Base-by-base conservation (phyloP, 163 green algal genomes). In the Scenedesmus sp. region DNA sequence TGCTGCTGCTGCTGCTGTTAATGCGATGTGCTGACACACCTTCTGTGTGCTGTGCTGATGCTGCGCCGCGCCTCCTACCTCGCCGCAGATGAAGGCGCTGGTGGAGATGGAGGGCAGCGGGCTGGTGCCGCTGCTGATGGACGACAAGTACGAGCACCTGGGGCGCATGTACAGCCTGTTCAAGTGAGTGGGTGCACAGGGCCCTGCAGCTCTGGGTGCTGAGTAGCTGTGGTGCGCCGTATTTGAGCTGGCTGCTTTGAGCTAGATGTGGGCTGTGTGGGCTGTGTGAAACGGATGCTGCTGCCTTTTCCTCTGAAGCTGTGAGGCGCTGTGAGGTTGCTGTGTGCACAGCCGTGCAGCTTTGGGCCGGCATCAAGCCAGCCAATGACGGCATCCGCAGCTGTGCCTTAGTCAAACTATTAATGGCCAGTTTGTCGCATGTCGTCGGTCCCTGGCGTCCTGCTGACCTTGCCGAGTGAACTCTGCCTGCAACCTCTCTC, bases 71-170 rank as follows among this genome's bases (percentile, higher is more conserved):
- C 34, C 34, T 46, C 34, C 34, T 84, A 7, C 57, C 1, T 70
- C 46, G 7, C 4, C 79, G 20, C 95, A 98, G 97, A 97, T 98
- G 96, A 93, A 94, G 60, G 91, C 95, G 56, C 96, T 99, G 52
- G 96, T 98, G 56, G 96, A 98, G 88, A 99, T 99, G 98, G 97
- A 99, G 89, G 96, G 97, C 93, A 97, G 92, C 62, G 98, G 98
- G 13, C 92, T 99, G 86, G 94, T 99, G 54, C 83, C 95, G 12
- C 94, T 99, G 94, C 90, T 99, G 84, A 57, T 93, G 59, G 92
- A 96, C 57, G 96, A 98, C 93, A 96, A 97, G 87, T 97, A 97
- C 52, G 97, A 98, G 18, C 96, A 99, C 91, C 96, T 99, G 87
- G 77, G 15, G 4, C 96, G 97, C 88, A 98, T 99, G 97, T 99